phyloP scores from a whole-genome alignment of 345 rosid genomes.

The Ricinus communis region DNA sequence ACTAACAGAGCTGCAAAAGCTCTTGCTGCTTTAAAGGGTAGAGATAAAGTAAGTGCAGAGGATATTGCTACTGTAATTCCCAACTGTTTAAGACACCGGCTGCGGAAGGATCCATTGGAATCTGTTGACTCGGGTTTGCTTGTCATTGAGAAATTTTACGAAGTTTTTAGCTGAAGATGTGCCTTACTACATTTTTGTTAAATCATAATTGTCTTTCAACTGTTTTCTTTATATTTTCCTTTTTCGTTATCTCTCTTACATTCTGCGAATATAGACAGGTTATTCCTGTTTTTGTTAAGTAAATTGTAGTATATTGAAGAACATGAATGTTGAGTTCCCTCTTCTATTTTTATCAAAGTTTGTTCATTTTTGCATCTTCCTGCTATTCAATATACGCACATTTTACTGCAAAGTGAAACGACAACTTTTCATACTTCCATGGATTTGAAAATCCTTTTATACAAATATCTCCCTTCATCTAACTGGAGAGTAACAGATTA shows the following conservation, averaged over 20 bases:
- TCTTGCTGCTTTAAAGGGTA: constrained; percentile 82
- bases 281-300: neutral
- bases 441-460: too few relatives aligned
- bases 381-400: too few relatives aligned
- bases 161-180: constrained; percentile 64
- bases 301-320: constrained; percentile 4
- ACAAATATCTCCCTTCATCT: too few relatives aligned
- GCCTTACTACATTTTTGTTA: constrained; percentile 11
- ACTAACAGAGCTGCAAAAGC: constrained; percentile 98
- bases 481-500: too few relatives aligned
- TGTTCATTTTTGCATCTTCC: too few relatives aligned
- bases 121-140: constrained; percentile 92
- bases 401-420: too few relatives aligned
- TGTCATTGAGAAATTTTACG: constrained; percentile 84
- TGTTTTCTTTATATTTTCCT: constrained; percentile 2
- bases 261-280: neutral
- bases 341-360: neutral
- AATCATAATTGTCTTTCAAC: neutral
- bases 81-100: constrained; percentile 94
- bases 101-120: constrained; percentile 94
- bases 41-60: constrained; percentile 73
- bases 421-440: too few relatives aligned
- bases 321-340: neutral
- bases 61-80: constrained; percentile 98
- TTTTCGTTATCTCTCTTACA: constrained; percentile 1